phyloP scores from a whole-genome alignment of 1,284 basidiomycete species.

The Vanrija pseudolonga region DNA sequence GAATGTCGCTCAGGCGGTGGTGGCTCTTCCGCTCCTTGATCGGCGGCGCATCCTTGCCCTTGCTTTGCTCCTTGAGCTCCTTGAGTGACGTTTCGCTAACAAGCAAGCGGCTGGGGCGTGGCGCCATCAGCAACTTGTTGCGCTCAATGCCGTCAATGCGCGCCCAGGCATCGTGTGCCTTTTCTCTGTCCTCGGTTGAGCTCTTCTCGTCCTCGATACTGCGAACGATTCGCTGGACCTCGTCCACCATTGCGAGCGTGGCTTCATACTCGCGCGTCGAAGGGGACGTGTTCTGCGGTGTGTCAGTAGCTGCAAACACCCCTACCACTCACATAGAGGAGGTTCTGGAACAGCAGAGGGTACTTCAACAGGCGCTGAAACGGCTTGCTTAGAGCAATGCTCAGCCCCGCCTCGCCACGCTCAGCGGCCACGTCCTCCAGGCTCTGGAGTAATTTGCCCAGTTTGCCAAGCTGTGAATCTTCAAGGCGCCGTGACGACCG shows the following conservation, averaged over 20 bases:
- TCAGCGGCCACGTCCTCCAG: slow-evolving; percentile 76
- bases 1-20: slow-evolving; percentile 71
- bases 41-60: neutral
- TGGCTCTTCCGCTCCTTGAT: slow-evolving; percentile 75
- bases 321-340: slow-evolving; percentile 62
- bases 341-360: slow-evolving; percentile 92
- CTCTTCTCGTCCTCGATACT: slow-evolving; percentile 98
- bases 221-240: slow-evolving; percentile 90
- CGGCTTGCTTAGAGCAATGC: slow-evolving; percentile 92
- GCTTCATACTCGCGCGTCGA: slow-evolving; percentile 96
- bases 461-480: slow-evolving; percentile 15
- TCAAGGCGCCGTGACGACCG: slow-evolving; percentile 18
- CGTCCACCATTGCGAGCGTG: slow-evolving; percentile 91
- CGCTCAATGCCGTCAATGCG: slow-evolving; percentile 93
- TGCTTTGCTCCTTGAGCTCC: slow-evolving; percentile 32
- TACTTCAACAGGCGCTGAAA: slow-evolving; percentile 97
- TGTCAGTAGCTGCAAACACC: neutral
- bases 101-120: slow-evolving; percentile 82
- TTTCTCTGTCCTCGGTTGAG: slow-evolving; percentile 89
- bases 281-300: slow-evolving; percentile 69
- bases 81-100: slow-evolving; percentile 68
- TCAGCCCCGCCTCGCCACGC: slow-evolving; percentile 85
- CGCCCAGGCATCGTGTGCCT: slow-evolving; percentile 88
- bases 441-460: slow-evolving; percentile 42
- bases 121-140: slow-evolving; percentile 64